Evolutionary conservation across 495 filamentous ascomycete genomes (phyloP).

Genomic region (Chaetomium tenue): DNA sequence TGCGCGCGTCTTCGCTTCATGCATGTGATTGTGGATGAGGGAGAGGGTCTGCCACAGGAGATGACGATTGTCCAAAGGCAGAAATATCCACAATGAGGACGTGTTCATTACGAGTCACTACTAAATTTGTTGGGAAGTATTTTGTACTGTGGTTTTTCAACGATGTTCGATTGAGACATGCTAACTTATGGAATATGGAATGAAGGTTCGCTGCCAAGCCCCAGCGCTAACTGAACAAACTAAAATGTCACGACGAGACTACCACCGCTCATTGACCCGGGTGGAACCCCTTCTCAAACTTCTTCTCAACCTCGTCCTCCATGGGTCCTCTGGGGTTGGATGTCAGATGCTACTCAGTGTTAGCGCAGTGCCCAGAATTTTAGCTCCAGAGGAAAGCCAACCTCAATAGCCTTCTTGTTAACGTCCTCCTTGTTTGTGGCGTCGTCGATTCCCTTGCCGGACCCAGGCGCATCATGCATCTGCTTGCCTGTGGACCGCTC

Average conservation of each 20-base stretch:
- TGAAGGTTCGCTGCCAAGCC: not conserved
- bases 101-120: no score
- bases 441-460: conserved; percentile 55
- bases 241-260: not conserved
- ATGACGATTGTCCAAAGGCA: no score
- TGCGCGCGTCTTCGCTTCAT: not conserved
- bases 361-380: conserved; percentile 5
- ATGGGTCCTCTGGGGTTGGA: conserved; percentile 71
- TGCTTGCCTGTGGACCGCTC: conserved; percentile 67
- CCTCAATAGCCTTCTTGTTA: conserved; percentile 50
- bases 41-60: no score
- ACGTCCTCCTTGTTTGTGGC: conserved; percentile 49
- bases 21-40: no score
- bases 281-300: conserved; percentile 52
- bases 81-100: no score
- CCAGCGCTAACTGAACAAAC: not conserved
- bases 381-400: conserved; percentile 17
- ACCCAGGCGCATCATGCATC: conserved; percentile 52
- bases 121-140: no score
- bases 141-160: no score
- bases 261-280: not conserved
- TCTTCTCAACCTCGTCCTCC: conserved; percentile 65
- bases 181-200: no score
- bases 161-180: no score
- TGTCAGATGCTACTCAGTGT: conserved; percentile 42